Percentiles rank a stretch among this genome's conserved stretches.
Conservation (phyloP, 2,329 filamentous ascomycete species). For the Diaporthe destruens region DNA sequence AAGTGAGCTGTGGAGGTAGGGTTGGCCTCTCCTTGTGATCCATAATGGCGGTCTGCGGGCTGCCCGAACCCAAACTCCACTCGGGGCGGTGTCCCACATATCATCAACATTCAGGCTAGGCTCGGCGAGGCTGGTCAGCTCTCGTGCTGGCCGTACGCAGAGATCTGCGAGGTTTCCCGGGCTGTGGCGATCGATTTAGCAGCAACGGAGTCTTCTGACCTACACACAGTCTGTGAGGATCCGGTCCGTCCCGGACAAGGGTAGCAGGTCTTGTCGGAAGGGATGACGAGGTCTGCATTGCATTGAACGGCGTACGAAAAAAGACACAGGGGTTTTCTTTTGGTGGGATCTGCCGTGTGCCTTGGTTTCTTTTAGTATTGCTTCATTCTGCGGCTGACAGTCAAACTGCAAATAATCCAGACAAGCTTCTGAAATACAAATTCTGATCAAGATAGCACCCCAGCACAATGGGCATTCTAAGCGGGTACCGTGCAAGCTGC, state of each 20-base stretch:
- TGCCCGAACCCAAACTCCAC: background rate
- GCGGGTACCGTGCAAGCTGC: background rate
- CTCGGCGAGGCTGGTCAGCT: background rate
- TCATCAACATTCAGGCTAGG: background rate
- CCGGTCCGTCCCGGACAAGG: constrained; percentile 50
- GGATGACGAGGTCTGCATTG: constrained; percentile 67
- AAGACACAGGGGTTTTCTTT: constrained; percentile 49
- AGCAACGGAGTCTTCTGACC: constrained; percentile 62
- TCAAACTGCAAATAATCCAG: constrained; percentile 20
- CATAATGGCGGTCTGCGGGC: background rate
- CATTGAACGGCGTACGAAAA: constrained; percentile 60
- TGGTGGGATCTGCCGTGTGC: constrained; percentile 43
- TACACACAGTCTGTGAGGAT: constrained; percentile 58
- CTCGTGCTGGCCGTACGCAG: constrained; percentile 18
- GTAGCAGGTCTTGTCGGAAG: constrained; percentile 56
- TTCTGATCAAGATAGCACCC: background rate
- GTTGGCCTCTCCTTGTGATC: background rate
- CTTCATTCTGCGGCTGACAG: constrained; percentile 29
- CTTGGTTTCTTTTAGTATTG: constrained; percentile 37
- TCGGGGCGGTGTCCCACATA: constrained; percentile 9
- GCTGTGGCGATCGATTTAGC: constrained; percentile 41
- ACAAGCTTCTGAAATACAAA: constrained; percentile 21
- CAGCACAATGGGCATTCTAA: background rate
- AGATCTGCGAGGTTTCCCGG: constrained; percentile 34
- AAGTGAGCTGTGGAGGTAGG: constrained; percentile 67